Evolutionary conservation across 306 rosid genomes (phyloP).

Genomic region (Quercus robur): DNA sequence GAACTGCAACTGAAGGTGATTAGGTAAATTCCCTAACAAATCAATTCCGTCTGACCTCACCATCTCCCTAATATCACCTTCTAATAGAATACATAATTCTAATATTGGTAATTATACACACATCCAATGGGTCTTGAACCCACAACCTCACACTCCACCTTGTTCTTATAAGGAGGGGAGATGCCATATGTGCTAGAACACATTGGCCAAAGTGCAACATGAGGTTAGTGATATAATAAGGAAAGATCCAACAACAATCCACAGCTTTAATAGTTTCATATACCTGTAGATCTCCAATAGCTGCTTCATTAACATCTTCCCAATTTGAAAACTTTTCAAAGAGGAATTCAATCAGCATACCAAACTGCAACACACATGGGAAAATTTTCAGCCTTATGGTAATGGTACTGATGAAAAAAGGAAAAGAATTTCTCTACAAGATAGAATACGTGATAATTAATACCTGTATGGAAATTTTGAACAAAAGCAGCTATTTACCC

Average conservation of each 20-base stretch:
- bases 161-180: no score
- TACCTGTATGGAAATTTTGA: background rate
- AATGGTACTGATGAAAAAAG: conserved; percentile 11
- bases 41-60: background rate
- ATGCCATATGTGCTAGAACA: no score
- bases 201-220: background rate
- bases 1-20: background rate
- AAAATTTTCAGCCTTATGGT: conserved; percentile 21
- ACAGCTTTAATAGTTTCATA: conserved; percentile 22
- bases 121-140: no score
- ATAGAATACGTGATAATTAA: background rate
- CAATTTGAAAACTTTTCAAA: conserved; percentile 73
- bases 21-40: background rate
- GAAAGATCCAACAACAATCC: background rate
- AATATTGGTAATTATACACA: background rate
- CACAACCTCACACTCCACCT: no score
- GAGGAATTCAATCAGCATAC: conserved; percentile 88
- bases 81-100: background rate
- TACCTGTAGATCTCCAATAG: conserved; percentile 92
- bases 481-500: background rate
- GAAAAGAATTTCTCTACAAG: background rate
- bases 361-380: conserved; percentile 67
- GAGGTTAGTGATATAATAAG: background rate
- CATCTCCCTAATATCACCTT: background rate
- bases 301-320: conserved; percentile 66